These are phyloP conservation scores for Colletotrichum navitas DNA, from an alignment of 2,329 filamentous ascomycete genomes.

Conservation along the genomic window DNA sequence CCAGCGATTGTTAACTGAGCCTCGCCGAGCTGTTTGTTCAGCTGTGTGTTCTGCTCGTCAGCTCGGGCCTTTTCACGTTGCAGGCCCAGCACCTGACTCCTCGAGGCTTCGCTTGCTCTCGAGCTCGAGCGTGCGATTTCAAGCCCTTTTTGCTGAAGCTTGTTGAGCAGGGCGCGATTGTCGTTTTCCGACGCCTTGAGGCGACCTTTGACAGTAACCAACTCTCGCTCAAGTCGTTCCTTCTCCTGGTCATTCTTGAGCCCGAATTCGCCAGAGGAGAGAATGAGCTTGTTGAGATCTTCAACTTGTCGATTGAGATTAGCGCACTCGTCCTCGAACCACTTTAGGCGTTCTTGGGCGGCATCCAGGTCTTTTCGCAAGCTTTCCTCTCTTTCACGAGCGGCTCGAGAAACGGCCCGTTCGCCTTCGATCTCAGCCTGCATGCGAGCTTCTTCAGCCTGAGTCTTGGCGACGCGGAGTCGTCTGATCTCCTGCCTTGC, in stretches of 20 bases:
- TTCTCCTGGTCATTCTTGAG: constrained; percentile 94
- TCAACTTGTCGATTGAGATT: constrained; percentile 85
- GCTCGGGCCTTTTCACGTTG: constrained; percentile 86
- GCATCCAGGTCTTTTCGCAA: constrained; percentile 84
- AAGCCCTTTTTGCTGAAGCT: constrained; percentile 95
- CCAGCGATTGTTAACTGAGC: constrained; percentile 85
- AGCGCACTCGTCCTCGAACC: constrained; percentile 83
- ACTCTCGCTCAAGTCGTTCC: constrained; percentile 89
- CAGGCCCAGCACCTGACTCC: constrained; percentile 79
- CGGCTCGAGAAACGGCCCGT: constrained; percentile 80
- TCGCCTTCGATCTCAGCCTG: constrained; percentile 86
- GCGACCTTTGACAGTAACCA: constrained; percentile 90
- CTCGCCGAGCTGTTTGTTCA: constrained; percentile 88
- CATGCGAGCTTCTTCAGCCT: constrained; percentile 86
- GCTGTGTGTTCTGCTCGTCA: constrained; percentile 84
- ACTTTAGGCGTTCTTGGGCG: constrained; percentile 80
- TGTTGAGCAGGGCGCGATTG: constrained; percentile 94
- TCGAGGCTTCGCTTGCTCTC: constrained; percentile 84
- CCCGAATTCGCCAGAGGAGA: constrained; percentile 90
- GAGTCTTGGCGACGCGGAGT: constrained; percentile 84
- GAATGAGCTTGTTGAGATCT: constrained; percentile 86
- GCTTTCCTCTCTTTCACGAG: constrained; percentile 83
- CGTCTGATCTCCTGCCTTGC: constrained; percentile 87
- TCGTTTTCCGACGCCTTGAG: constrained; percentile 95
- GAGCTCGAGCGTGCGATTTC: constrained; percentile 94